Base-by-base conservation (phyloP, 2,329 filamentous ascomycete genomes). In the Nemania sp. region DNA sequence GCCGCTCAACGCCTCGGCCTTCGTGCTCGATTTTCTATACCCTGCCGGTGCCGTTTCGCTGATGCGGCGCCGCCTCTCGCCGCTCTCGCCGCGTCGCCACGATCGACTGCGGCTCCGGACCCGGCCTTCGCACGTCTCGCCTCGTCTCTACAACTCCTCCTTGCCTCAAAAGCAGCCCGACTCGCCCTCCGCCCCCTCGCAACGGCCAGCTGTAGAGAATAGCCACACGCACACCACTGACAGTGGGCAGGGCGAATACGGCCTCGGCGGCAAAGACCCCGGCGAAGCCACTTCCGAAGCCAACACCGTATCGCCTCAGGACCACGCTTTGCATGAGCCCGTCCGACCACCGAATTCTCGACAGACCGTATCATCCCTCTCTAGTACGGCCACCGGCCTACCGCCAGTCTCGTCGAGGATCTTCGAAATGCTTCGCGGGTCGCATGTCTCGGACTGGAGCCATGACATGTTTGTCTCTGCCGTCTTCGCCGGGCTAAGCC, bases 1-100 rank as follows among this genome's bases (percentile, higher is more conserved):
- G 14, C 37, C 62, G 2, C 62, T 80, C 50, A 69, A 69, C 33
- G 75, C 79, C 23, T 81, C 80, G 4, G 63, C 73, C 7, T 77
- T 81, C 49, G 68, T 80, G 42, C 75, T 84, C 65, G 81, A 83
- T 65, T 83, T 83, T 49, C 67, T 83, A 7, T 83, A 82, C 47
- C 80, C 80, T 5, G 74, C 63, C 28, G 75, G 74, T 8, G 73
- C 78, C 9, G 52, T 75, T 11, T 68, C 73, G 12, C 68, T 79
- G 5, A 61, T 80, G 54, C 74, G 75, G 36, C 73, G 72, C 19
- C 62, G 72, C 23, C 61, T 68, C 39, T 61, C 55, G 3, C 55
- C 59, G 6, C 43, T 58, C 28, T 54, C 42, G 5, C 61, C 37
- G 60, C 65, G 43, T 52, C 65, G 44, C 63, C 66, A 62, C 52